Percentiles rank a stretch among this genome's conserved stretches.
Conservation (phyloP, 1,139 yeast species). For the Geotrichum reessii region DNA sequence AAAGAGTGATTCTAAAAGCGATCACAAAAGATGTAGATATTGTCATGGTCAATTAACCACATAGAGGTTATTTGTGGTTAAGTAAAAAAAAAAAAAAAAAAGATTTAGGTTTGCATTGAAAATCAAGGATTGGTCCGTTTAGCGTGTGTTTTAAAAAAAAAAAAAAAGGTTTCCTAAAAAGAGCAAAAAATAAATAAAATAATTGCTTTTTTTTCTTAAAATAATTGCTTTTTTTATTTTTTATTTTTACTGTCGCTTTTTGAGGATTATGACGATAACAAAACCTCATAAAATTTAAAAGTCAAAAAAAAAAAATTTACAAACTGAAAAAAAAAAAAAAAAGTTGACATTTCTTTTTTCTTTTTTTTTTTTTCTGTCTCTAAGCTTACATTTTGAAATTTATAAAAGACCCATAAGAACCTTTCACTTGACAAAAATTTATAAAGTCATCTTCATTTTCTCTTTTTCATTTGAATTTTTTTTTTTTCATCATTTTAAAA, state of each 20-base stretch:
- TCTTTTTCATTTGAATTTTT: neutral
- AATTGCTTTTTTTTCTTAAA: neutral
- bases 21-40: neutral
- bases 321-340: neutral
- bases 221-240: constrained; percentile 4
- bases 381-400: neutral
- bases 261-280: neutral
- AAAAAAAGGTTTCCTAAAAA: neutral
- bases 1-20: neutral
- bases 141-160: neutral
- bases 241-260: neutral
- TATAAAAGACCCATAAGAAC: neutral
- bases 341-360: neutral
- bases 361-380: neutral
- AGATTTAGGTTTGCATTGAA: neutral
- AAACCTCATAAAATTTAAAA: neutral
- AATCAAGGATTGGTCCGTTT: neutral
- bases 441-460: neutral
- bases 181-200: neutral
- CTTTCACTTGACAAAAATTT: neutral
- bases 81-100: too few relatives aligned
- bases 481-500: too few relatives aligned
- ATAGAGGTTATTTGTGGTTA: neutral
- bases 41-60: neutral
- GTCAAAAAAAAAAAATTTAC: neutral